Evolutionary conservation across 148 eudicot genomes (phyloP).

Genomic region (Chenopodium quinoa): DNA sequence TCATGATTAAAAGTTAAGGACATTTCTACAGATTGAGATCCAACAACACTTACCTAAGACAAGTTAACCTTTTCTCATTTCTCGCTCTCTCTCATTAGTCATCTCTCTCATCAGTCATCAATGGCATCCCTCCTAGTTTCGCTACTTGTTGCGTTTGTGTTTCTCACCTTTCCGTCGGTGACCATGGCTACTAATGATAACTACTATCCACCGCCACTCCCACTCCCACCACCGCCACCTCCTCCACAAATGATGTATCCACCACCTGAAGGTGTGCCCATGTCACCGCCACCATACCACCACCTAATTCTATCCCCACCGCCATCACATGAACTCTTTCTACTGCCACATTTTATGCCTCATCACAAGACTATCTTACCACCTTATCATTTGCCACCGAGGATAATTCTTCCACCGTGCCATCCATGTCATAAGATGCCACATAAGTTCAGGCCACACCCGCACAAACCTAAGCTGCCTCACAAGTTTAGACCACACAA

Average conservation of each 20-base stretch:
- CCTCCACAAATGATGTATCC: background rate
- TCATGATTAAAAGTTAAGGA: constrained; percentile 26
- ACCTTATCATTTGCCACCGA: constrained; percentile 24
- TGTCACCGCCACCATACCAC: constrained; percentile 13
- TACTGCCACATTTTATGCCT: constrained; percentile 30
- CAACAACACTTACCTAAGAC: background rate
- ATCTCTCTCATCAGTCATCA: background rate
- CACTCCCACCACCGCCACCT: constrained; percentile 13
- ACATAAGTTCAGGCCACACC: constrained; percentile 17
- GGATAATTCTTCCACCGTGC: constrained; percentile 31
- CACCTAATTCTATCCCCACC: constrained; percentile 17
- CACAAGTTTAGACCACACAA: constrained; percentile 20
- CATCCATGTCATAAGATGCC: constrained; percentile 22
- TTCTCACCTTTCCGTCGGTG: constrained; percentile 19
- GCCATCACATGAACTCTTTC: constrained; percentile 31
- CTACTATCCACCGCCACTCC: background rate
- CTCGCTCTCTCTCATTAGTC: background rate
- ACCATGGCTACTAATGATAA: background rate
- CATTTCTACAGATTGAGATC: background rate
- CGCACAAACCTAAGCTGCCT: constrained; percentile 17
- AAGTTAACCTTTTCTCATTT: background rate
- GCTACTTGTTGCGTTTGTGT: constrained; percentile 20
- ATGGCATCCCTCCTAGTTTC: constrained; percentile 28
- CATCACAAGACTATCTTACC: constrained; percentile 28
- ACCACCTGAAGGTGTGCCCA: background rate